phyloP scores from a whole-genome alignment of 192 early-diverging fungal species.

The Allomyces macrogynus region DNA sequence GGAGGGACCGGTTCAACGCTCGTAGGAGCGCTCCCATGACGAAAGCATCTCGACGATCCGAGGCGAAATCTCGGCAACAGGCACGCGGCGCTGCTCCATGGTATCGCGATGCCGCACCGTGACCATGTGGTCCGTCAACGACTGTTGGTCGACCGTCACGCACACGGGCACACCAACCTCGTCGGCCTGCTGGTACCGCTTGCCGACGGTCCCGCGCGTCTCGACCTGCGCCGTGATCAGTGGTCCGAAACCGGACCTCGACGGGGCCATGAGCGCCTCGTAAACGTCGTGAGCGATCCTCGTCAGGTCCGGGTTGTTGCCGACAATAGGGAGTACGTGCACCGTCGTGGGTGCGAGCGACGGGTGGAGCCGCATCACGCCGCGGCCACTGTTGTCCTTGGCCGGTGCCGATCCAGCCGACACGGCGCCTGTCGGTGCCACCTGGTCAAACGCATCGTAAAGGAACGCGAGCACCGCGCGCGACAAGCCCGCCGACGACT shows the following conservation, averaged over 20 bases:
- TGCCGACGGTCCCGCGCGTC: conserved; percentile 21
- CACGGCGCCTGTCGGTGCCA: background rate
- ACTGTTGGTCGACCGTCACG: conserved; percentile 31
- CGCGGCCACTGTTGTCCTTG: conserved; percentile 8
- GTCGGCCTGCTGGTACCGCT: conserved; percentile 37
- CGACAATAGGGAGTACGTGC: conserved; percentile 27
- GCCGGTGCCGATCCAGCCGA: conserved; percentile 2
- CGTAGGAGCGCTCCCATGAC: no score
- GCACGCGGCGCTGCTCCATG: conserved; percentile 18
- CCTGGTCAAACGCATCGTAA: conserved; percentile 25
- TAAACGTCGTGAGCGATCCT: conserved; percentile 7
- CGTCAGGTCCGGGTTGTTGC: conserved; percentile 15
- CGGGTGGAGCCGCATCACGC: conserved; percentile 26
- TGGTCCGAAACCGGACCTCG: background rate
- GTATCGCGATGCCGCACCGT: conserved; percentile 37
- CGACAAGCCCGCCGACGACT: conserved; percentile 35
- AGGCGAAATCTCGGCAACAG: conserved; percentile 6
- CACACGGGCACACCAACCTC: conserved; percentile 42
- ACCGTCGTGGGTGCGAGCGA: conserved; percentile 31
- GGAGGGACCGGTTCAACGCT: no score
- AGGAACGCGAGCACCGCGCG: conserved; percentile 33
- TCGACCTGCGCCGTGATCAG: background rate
- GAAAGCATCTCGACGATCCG: no score
- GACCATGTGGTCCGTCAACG: conserved; percentile 23
- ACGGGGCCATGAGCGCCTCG: background rate